A percentile compares a stretch with the other conserved stretches of the same genome.
These are phyloP conservation scores for Debaryomycetaceae sp. DNA, from an alignment of 1,139 yeast species.

Conservation along the genomic window DNA sequence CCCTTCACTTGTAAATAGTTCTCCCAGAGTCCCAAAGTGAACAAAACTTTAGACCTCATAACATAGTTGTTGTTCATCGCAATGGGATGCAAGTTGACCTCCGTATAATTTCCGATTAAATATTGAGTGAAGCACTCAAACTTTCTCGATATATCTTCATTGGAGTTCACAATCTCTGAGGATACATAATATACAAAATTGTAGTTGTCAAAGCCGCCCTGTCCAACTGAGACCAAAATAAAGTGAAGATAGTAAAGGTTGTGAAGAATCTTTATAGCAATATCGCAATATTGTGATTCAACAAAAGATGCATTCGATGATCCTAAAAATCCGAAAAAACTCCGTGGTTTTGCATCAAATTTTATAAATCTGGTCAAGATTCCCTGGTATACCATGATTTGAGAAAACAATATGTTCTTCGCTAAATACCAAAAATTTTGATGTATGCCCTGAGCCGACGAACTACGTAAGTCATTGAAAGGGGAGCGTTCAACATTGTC, in stretches of 20 bases:
- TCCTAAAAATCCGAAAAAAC: conserved; percentile 5
- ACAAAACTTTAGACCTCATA: conserved; percentile 50
- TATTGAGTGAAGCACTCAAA: conserved; percentile 38
- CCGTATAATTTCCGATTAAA: conserved; percentile 39
- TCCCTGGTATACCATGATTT: conserved; percentile 56
- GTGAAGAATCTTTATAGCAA: conserved; percentile 37
- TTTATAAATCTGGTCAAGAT: conserved; percentile 38
- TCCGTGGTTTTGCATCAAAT: conserved; percentile 1
- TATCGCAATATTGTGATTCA: conserved; percentile 27
- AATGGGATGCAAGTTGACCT: conserved; percentile 34
- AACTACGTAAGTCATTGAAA: conserved; percentile 17
- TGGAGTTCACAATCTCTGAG: conserved; percentile 41
- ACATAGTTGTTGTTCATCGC: conserved; percentile 30
- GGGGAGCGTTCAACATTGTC: conserved; percentile 20
- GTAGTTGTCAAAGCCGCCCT: conserved; percentile 68
- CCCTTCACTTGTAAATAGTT: conserved; percentile 41
- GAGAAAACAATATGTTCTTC: conserved; percentile 47
- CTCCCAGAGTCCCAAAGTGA: conserved; percentile 59
- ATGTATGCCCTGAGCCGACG: conserved; percentile 10
- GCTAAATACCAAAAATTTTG: conserved; percentile 34
- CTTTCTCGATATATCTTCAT: conserved; percentile 15
- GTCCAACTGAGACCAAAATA: conserved; percentile 57
- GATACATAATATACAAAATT: conserved; percentile 59
- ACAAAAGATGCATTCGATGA: conserved; percentile 11
- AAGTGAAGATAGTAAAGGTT: conserved; percentile 53